Evolutionary conservation across 805 yeast genomes (phyloP).

Genomic region (Hanseniaspora lindneri): DNA sequence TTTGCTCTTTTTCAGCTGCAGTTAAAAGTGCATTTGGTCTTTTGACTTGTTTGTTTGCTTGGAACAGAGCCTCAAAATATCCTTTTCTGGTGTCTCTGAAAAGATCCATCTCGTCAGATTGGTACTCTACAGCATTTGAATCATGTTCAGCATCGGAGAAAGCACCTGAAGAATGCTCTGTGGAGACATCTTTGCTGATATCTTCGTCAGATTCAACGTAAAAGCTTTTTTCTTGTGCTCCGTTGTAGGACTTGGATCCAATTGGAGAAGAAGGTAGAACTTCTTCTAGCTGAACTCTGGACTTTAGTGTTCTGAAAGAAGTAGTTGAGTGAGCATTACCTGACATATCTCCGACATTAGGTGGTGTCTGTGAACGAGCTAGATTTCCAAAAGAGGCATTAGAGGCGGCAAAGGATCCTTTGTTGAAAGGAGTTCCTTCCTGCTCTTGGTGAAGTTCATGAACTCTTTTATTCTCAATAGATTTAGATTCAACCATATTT

Average conservation of each 20-base stretch:
- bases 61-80: slow-evolving; percentile 9
- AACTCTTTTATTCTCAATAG: slow-evolving; percentile 17
- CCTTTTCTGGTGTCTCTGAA: slow-evolving; percentile 14
- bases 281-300: slow-evolving; percentile 1
- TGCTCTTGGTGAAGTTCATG: not conserved
- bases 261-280: not conserved
- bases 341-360: not conserved
- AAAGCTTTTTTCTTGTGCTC: no score
- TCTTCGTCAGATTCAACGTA: not conserved
- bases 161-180: not conserved
- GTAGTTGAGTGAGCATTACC: not conserved
- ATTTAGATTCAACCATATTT: not conserved
- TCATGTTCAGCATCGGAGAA: not conserved
- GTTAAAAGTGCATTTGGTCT: slow-evolving; percentile 17
- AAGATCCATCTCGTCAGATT: not conserved
- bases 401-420: not conserved
- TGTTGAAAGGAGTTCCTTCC: not conserved
- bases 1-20: slow-evolving; percentile 16
- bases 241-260: not conserved
- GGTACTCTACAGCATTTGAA: no score
- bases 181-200: not conserved
- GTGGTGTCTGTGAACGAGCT: not conserved
- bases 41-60: not conserved
- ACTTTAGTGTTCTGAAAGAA: slow-evolving; percentile 8
- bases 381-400: not conserved